These are phyloP conservation scores for Mycosphaerella arachidis DNA, from an alignment of 2,329 filamentous ascomycete species.

Conservation along the genomic window DNA sequence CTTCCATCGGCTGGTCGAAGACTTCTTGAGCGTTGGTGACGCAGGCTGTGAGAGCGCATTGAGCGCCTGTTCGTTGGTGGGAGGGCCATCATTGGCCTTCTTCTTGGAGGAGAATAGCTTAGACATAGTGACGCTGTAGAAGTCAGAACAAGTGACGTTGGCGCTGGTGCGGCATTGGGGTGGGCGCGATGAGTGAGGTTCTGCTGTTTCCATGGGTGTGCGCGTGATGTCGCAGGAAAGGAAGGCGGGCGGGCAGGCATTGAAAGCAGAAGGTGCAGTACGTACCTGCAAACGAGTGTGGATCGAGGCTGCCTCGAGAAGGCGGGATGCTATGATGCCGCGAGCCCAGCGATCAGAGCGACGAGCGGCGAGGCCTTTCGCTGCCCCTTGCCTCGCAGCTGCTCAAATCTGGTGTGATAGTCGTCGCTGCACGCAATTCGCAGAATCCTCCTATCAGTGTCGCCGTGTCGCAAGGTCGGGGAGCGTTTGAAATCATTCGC, in stretches of 20 bases:
- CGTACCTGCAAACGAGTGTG: slow-evolving; percentile 13
- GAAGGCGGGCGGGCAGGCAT: not conserved
- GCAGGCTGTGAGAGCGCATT: slow-evolving; percentile 14
- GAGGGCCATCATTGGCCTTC: slow-evolving; percentile 58
- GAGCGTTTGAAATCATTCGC: slow-evolving; percentile 1
- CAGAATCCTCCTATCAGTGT: not conserved
- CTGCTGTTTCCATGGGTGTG: not conserved
- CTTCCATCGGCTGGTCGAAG: slow-evolving; percentile 36
- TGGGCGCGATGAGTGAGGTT: not conserved
- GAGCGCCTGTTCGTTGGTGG: slow-evolving; percentile 22
- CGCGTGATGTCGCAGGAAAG: not conserved
- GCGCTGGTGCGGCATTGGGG: not conserved
- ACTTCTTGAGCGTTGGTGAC: slow-evolving; percentile 30
- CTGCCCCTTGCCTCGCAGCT: not conserved
- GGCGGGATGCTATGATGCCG: slow-evolving; percentile 6
- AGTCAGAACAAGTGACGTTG: slow-evolving; percentile 14
- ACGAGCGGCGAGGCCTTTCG: not conserved
- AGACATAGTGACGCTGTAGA: slow-evolving; percentile 56
- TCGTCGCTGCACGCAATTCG: not conserved
- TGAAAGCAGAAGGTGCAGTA: not conserved
- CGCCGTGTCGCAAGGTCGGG: not conserved
- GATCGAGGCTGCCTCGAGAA: slow-evolving; percentile 9
- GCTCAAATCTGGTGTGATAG: not conserved
- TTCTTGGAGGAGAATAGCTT: slow-evolving; percentile 63
- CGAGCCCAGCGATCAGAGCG: slow-evolving; percentile 3